These are phyloP conservation scores for Capillidium heterosporum DNA, from an alignment of 371 early-diverging fungal species.

Conservation along the genomic window DNA sequence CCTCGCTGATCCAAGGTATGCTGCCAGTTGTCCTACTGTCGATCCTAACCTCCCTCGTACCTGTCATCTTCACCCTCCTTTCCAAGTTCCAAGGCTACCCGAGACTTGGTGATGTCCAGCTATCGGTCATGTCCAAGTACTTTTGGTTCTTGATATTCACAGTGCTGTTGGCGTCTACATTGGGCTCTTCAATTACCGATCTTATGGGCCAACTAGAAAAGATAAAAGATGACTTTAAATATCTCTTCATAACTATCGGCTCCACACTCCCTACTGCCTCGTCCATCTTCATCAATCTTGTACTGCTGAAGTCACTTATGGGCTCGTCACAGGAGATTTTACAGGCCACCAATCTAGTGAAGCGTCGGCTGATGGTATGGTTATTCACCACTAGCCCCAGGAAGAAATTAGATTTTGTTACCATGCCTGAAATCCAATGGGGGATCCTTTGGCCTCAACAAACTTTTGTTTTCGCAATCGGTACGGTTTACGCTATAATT, in stretches of 20 bases:
- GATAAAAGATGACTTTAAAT: constrained; percentile 18
- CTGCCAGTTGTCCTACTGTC: constrained; percentile 51
- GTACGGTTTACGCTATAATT: constrained; percentile 23
- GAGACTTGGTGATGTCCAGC: constrained; percentile 34
- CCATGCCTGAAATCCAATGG: not conserved
- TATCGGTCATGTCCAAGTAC: constrained; percentile 35
- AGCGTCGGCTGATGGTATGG: not conserved
- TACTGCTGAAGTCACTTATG: constrained; percentile 44
- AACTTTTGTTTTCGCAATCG: not conserved
- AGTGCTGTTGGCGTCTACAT: not conserved
- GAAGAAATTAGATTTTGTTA: not conserved
- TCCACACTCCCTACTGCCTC: constrained; percentile 37
- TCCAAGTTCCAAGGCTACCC: constrained; percentile 47
- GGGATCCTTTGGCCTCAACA: not conserved
- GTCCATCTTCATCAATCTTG: constrained; percentile 61
- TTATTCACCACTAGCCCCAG: not conserved
- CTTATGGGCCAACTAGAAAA: constrained; percentile 22
- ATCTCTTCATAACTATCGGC: constrained; percentile 21
- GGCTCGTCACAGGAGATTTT: constrained; percentile 45
- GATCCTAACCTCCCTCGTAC: constrained; percentile 47
- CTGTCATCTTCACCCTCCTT: constrained; percentile 43
- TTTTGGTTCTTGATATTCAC: constrained; percentile 45
- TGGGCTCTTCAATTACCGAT: constrained; percentile 15
- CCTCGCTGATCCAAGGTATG: constrained; percentile 42
- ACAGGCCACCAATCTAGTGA: constrained; percentile 31